Evolutionary conservation across 176 grass and related monocot genomes (phyloP), one percentile per base, ranked within the genome.

Genomic region (Thalia dealbata): DNA sequence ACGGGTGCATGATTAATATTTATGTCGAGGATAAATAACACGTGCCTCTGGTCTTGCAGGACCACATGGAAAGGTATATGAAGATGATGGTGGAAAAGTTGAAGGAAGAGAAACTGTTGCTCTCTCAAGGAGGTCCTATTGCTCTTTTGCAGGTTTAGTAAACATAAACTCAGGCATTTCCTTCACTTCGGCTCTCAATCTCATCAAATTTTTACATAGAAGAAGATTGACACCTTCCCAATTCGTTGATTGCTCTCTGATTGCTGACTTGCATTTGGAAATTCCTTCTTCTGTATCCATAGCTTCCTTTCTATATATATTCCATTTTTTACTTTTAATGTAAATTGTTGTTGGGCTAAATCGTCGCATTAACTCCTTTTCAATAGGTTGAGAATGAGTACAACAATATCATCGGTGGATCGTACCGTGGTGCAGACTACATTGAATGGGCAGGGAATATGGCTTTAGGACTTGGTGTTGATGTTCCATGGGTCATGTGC

Each of bases 401-500:
- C 60, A 78, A 80, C 69, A 91, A 83, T 46, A 18, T 97, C 32
- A 82, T 75, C 15, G 65, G 72, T 0, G 82, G 74, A 25, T 90
- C 84, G 63, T 74, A 79, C 10, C 79, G 69, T 0, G 87, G 84
- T 10, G 64, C 55, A 10, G 86, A 69, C n/a, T 97, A 97, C 45
- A 84, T 97, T 15, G 18, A 90, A 0, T 97, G 93, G 93, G 93
- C 89, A 29, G 89, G 76, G 8, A 63, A 88, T 15, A 78, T 90
- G 89, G 87, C 89, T 30, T 3, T 71, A 22, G 1, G 10, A 26
- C 81, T 84, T 28, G 54, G 72, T 51, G 78, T 68, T 6, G 89
- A 86, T 14, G 81, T 97, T 21, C 93, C 93, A 10, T 97, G 93
- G 93, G 78, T 90, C 64, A 88, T 92, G 89, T 97, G 93, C 89